Base-by-base conservation (phyloP, 495 filamentous ascomycete genomes). In the Penicillium bialowiezense region DNA sequence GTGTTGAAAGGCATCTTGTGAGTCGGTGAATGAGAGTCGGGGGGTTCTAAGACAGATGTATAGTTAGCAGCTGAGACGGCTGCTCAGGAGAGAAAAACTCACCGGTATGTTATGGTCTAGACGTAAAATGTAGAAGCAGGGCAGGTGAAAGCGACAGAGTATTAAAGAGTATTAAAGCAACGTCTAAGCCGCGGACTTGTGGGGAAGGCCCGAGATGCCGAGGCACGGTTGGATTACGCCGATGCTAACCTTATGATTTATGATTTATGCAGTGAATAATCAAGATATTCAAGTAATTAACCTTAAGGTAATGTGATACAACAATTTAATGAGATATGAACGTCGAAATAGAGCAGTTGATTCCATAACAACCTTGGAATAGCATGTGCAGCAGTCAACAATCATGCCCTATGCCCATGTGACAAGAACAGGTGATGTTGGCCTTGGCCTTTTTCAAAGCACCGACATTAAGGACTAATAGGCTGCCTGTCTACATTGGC, bases 1-100 rank as follows among this genome's bases (percentile, higher is more conserved):
- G 92, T 97, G 67, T 87, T 84, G 82, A 97, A 95, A 54, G 89
- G 90, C 91, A 97, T 97, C 37, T 40, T 68, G 54, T 29, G 29
- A 38, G 15, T 5, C 24, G 9, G 24, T 28, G 24, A 28, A 28
- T 9, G 24, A 28, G 4, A 9, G 9, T 4, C 24, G 9, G 24
- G 39, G 31, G 36, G 36, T 50, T 35, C 35, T 15, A 21, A 28
- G 36, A 41, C 45, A 29, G 18, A 21, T 35, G 35, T 10, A 24
- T 23, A 38, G 34, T 47, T 12, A 47, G 34, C 35, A 47, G 21
- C 1, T 14, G 13, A 12, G 2, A 39, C 18, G 8, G 28, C n/a
- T n/a, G n/a, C n/a, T n/a, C n/a, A n/a, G n/a, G n/a, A n/a, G n/a
- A n/a, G n/a, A n/a, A n/a, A 10, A 44, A 23, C 5, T 20, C 12